A percentile compares a stretch with the other conserved stretches of the same genome.
These are phyloP conservation scores for Cryphonectria naterciae DNA, from an alignment of 2,329 filamentous ascomycete species.

Conservation along the genomic window DNA sequence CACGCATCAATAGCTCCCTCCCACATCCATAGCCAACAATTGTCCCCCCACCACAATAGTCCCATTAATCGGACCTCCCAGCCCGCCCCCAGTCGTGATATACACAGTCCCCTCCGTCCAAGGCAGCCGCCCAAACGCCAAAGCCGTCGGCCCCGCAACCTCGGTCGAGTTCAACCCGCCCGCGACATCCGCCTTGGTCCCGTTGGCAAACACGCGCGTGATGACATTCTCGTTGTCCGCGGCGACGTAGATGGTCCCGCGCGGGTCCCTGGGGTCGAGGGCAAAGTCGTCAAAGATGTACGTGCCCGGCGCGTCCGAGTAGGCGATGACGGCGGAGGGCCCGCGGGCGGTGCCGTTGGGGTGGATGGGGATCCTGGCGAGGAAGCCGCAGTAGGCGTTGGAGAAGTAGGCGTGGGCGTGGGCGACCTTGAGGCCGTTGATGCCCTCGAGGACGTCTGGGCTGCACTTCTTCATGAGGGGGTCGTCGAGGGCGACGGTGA, in stretches of 20 bases:
- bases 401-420: background rate
- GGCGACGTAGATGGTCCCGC: background rate
- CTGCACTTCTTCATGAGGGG: background rate
- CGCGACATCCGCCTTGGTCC: background rate
- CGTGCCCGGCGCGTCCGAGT: background rate
- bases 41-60: background rate
- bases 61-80: background rate
- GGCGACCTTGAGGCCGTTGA: background rate
- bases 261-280: background rate
- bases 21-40: background rate
- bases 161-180: background rate
- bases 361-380: background rate
- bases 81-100: background rate
- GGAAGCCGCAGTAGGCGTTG: background rate
- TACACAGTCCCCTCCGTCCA: background rate
- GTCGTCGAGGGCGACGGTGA: background rate
- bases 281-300: slow-evolving; percentile 1
- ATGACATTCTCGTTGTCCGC: background rate
- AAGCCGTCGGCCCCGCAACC: background rate
- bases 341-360: background rate
- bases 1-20: background rate
- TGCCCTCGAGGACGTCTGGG: background rate
- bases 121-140: background rate
- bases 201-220: background rate
- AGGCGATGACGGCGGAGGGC: background rate